These are phyloP conservation scores for Durio zibethinus DNA, from an alignment of 345 rosid species.

Conservation along the genomic window DNA sequence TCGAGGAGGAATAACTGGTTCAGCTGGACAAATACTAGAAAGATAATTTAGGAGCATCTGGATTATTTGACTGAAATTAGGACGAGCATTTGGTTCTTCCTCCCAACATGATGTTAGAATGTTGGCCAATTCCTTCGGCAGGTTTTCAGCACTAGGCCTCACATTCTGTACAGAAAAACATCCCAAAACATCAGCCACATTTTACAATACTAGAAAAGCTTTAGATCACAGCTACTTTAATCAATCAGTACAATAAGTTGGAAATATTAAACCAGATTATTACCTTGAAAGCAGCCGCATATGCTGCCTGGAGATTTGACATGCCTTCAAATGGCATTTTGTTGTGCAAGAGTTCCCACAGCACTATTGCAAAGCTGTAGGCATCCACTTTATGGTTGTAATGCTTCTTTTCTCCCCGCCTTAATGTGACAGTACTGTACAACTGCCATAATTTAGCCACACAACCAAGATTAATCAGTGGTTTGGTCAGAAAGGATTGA, in stretches of 20 bases:
- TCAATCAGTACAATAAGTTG: neutral
- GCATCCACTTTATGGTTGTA: slow-evolving; percentile 96
- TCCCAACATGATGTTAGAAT: slow-evolving; percentile 91
- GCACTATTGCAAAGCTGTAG: slow-evolving; percentile 92
- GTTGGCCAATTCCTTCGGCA: slow-evolving; percentile 68
- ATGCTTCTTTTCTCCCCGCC: slow-evolving; percentile 94
- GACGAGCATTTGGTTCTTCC: slow-evolving; percentile 84
- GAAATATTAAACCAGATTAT: neutral
- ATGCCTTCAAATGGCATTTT: slow-evolving; percentile 94
- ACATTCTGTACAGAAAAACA: slow-evolving; percentile 49
- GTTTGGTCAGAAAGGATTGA: neutral
- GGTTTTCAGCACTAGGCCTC: slow-evolving; percentile 85
- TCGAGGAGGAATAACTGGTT: slow-evolving; percentile 53
- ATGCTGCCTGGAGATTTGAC: slow-evolving; percentile 98
- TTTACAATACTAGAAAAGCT: neutral
- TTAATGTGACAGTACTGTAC: slow-evolving; percentile 89
- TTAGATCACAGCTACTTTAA: neutral
- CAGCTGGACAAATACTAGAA: slow-evolving; percentile 49
- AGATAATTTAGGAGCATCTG: slow-evolving; percentile 74
- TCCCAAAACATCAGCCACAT: neutral
- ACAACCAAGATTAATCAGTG: slow-evolving; percentile 1
- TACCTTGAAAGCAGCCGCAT: slow-evolving; percentile 95
- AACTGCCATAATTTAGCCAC: slow-evolving; percentile 42
- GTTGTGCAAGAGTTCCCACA: slow-evolving; percentile 97
- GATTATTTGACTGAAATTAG: slow-evolving; percentile 80